Evolutionary conservation across 1,284 basidiomycete genomes (phyloP).

Genomic region (Fomitopsis schrenkii): DNA sequence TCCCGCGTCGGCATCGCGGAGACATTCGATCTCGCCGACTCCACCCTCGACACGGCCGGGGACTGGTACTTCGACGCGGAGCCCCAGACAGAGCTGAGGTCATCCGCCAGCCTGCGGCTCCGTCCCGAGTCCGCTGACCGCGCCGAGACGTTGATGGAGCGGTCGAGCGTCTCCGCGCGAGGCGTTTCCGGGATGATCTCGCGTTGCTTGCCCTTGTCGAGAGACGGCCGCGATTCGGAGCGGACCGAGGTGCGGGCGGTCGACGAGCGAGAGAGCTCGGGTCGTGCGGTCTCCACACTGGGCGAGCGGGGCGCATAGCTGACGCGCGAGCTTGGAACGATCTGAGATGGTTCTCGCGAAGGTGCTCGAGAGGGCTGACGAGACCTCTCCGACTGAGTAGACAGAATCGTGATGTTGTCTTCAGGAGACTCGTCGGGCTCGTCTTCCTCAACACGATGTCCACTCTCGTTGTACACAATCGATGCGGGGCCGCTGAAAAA

Average conservation of each 20-base stretch:
- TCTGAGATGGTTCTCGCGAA: slow-evolving; percentile 20
- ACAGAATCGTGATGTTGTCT: slow-evolving; percentile 25
- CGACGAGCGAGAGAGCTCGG: slow-evolving; percentile 18
- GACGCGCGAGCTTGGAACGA: slow-evolving; percentile 6
- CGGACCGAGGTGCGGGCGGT: slow-evolving; percentile 13
- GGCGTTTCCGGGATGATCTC: slow-evolving; percentile 16
- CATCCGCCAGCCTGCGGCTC: slow-evolving; percentile 28
- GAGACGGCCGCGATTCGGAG: slow-evolving; percentile 3
- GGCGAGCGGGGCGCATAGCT: slow-evolving; percentile 19
- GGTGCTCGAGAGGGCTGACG: slow-evolving; percentile 25
- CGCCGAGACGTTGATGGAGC: slow-evolving; percentile 24
- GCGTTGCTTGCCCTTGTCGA: slow-evolving; percentile 26
- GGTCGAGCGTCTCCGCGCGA: slow-evolving; percentile 18
- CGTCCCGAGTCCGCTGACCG: slow-evolving; percentile 27
- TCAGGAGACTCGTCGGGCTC: slow-evolving; percentile 37
- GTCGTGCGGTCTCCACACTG: slow-evolving; percentile 9
- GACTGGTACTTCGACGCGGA: slow-evolving; percentile 19
- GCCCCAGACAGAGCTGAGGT: slow-evolving; percentile 31
- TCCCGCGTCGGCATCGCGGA: slow-evolving; percentile 12
- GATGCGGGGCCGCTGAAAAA: slow-evolving; percentile 62
- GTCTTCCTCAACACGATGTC: slow-evolving; percentile 68
- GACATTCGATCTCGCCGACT: slow-evolving; percentile 7
- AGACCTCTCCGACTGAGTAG: slow-evolving; percentile 20
- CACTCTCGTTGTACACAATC: slow-evolving; percentile 76
- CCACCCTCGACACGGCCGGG: slow-evolving; percentile 16